Base-by-base conservation (phyloP, 306 rosid genomes). In the Dalbergia cultrata region DNA sequence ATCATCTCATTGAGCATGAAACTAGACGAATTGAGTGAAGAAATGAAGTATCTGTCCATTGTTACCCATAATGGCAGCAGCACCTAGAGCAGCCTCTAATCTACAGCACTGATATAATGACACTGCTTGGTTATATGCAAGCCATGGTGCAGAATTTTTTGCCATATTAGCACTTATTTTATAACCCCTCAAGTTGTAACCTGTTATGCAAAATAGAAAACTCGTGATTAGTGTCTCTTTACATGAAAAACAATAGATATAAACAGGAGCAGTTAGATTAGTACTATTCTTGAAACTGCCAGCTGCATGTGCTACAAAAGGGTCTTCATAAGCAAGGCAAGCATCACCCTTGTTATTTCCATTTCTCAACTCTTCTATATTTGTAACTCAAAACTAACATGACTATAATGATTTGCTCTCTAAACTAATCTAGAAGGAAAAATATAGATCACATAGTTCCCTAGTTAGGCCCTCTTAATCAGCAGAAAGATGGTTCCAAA, bases 301-400 rank as follows among this genome's bases (percentile, higher is more conserved):
- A 67, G 99, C 98, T 58, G 99, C 77, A 82, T 96, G 99, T 45
- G 99, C 98, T 52, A 98, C 99, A 64, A 88, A 88, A 56, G 99
- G 99, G 81, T 96, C 99, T 86, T 96, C 99, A 79, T 93, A 96
- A 7, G 98, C 87, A 69, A 96, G 92, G 82, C 90, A 85, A 13
- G 97, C 99, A 74, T 96, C 99, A 8, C 99, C 99, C 84, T 96
- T 96, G 88, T 96, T 93, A 58, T 92, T 92, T 47, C 99, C 99
- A 53, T n/a, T 60, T 85, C 54, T 96, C 99, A 73, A 93, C 99
- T 0, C 94, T n/a, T 92, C 87, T 96, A 96, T 66, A 96, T 90
- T 85, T 92, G 93, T 69, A 96, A n/a, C n/a, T n/a, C n/a, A n/a
- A n/a, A n/a, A n/a, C 22, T 21, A 21, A 21, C 22, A 21, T 21